Evolutionary conservation across 306 rosid genomes (phyloP).

Genomic region (Vicia sativa): DNA sequence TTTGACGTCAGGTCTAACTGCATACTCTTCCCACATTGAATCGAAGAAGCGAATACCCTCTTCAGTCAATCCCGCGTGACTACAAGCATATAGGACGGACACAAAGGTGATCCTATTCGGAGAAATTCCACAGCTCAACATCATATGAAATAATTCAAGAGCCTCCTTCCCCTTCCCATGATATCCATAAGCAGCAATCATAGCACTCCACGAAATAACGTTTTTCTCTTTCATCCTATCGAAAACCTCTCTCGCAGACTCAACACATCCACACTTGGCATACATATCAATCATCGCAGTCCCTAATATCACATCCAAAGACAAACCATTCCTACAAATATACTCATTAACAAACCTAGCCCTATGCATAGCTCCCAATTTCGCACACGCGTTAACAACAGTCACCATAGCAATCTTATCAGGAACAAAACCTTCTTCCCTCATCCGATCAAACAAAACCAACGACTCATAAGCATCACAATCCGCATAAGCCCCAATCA

Average conservation of each 20-base stretch:
- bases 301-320: conserved; percentile 70
- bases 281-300: conserved; percentile 79
- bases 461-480: conserved; percentile 57
- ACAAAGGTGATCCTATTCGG: conserved; percentile 70
- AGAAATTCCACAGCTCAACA: conserved; percentile 53
- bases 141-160: conserved; percentile 56
- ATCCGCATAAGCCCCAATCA: conserved; percentile 69
- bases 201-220: conserved; percentile 80
- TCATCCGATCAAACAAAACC: conserved; percentile 74
- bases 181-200: conserved; percentile 80
- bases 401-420: conserved; percentile 76
- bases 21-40: conserved; percentile 61
- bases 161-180: conserved; percentile 75
- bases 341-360: conserved; percentile 61
- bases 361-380: conserved; percentile 72
- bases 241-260: conserved; percentile 63
- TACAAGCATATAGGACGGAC: conserved; percentile 80
- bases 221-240: conserved; percentile 67
- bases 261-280: conserved; percentile 74
- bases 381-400: conserved; percentile 73
- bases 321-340: conserved; percentile 47
- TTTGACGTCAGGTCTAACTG: conserved; percentile 67
- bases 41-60: conserved; percentile 66
- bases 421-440: conserved; percentile 61
- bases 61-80: conserved; percentile 71